Evolutionary conservation across 2,329 filamentous ascomycete genomes (phyloP).

Genomic region (Aspergillus udagawae): DNA sequence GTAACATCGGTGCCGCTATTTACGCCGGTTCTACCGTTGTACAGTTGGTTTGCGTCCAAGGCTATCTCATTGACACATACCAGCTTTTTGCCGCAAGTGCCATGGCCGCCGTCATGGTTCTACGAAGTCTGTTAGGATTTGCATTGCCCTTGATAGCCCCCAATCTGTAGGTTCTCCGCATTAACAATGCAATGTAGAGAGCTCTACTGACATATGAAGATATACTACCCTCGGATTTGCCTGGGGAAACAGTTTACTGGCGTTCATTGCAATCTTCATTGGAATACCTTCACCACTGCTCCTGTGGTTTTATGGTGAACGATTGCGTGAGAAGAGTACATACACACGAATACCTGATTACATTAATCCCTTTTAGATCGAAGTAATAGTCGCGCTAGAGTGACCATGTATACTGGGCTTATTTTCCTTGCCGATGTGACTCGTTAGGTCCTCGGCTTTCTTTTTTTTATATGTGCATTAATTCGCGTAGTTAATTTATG

Average conservation of each 20-base stretch:
- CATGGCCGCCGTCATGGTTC: slow-evolving; percentile 25
- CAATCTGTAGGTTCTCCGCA: slow-evolving; percentile 1
- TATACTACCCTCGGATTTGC: slow-evolving; percentile 19
- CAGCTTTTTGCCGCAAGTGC: slow-evolving; percentile 35
- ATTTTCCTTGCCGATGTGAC: no score
- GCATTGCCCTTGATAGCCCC: slow-evolving; percentile 4
- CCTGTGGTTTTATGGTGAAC: slow-evolving; percentile 45
- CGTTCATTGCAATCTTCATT: slow-evolving; percentile 29
- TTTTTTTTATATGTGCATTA: no score
- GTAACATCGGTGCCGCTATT: slow-evolving; percentile 48
- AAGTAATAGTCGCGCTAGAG: neutral
- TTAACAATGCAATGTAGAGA: neutral
- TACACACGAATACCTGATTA: slow-evolving; percentile 29
- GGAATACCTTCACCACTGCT: slow-evolving; percentile 44
- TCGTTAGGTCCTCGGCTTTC: no score
- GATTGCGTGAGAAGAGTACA: slow-evolving; percentile 40
- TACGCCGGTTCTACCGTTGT: slow-evolving; percentile 46
- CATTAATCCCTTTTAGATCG: neutral
- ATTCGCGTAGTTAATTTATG: no score
- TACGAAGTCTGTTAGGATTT: slow-evolving; percentile 16
- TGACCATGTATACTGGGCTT: no score
- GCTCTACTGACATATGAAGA: neutral
- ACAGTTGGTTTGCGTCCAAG: slow-evolving; percentile 40
- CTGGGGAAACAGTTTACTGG: slow-evolving; percentile 35
- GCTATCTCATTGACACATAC: slow-evolving; percentile 38